Evolutionary conservation across 2,329 filamentous ascomycete species (phyloP).

Genomic region (Aspergillus ruber): DNA sequence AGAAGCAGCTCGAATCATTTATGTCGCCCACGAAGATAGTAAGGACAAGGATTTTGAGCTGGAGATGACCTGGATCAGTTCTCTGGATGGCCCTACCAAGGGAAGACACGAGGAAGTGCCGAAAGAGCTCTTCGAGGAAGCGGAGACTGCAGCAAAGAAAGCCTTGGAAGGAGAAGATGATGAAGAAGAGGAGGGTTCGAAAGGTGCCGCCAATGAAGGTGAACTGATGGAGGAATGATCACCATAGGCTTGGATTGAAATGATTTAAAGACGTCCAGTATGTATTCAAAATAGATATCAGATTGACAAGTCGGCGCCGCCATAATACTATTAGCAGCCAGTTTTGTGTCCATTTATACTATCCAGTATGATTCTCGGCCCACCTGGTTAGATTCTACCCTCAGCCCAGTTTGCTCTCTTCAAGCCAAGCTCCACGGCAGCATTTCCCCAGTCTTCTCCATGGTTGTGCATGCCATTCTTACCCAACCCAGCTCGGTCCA

Average conservation of each 20-base stretch:
- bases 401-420: constrained; percentile 80
- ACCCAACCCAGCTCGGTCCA: constrained; percentile 71
- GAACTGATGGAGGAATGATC: constrained; percentile 87
- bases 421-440: constrained; percentile 86
- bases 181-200: constrained; percentile 62
- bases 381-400: constrained; percentile 50
- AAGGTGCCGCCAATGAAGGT: constrained; percentile 52
- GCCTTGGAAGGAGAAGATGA: constrained; percentile 80
- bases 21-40: constrained; percentile 95
- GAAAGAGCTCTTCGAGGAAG: constrained; percentile 82
- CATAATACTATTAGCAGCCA: too few relatives aligned
- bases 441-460: constrained; percentile 90
- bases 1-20: constrained; percentile 94
- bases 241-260: background rate
- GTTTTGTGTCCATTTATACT: background rate
- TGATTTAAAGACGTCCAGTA: background rate
- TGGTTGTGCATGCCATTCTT: constrained; percentile 67
- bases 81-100: constrained; percentile 76
- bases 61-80: constrained; percentile 98
- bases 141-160: constrained; percentile 86
- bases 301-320: background rate
- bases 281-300: background rate
- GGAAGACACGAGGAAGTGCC: constrained; percentile 91
- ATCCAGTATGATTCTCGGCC: too few relatives aligned
- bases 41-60: constrained; percentile 99